Base-by-base conservation (phyloP, 306 rosid species). In the Spatholobus suberectus region DNA sequence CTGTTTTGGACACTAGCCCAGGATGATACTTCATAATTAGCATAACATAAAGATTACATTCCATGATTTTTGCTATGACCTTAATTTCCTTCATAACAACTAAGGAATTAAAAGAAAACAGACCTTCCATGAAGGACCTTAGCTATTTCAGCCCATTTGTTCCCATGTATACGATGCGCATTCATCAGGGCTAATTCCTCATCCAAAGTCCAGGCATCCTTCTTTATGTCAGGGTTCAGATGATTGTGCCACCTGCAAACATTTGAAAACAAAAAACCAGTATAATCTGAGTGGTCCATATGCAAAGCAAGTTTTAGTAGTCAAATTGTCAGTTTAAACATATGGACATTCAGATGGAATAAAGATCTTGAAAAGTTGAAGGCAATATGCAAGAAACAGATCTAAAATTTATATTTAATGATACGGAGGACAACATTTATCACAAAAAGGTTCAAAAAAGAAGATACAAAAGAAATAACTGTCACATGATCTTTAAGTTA, bases 81-180 rank as follows among this genome's bases (percentile, higher is more conserved):
- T 37, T 44, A 77, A 74, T 57, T 71, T 80, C 77, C 73, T 38
- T 65, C 13, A 43, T 18, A 83, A 70, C 8, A 68, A 41, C 44
- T 29, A 52, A 37, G 35, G 44, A 85, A 57, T 29, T 77, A 77
- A 82, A 52, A 81, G 70, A 83, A 86, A 59, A 67, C 81, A 59
- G 81, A 96, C 98, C 99, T 96, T 94, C 99, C 99, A 23, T 92
- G 92, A 65, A 96, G 86, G 67, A 89, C 95, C 92, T 87, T 92
- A 24, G 99, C 99, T 72, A 96, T 96, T 89, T 96, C 97, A 70
- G 99, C 99, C 99, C 99, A 96, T 87, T 91, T 94, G 85, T 96
- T 96, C 86, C 98, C 99, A 84, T 92, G 87, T 13, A 69, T 55
- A 74, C 40, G 91, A 89, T 96, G 99, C 83, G 98, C 97, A 78